Evolutionary conservation across 2,329 filamentous ascomycete species (phyloP), one percentile per base, ranked within the genome.

Genomic region (Pseudogymnoascus sp.): DNA sequence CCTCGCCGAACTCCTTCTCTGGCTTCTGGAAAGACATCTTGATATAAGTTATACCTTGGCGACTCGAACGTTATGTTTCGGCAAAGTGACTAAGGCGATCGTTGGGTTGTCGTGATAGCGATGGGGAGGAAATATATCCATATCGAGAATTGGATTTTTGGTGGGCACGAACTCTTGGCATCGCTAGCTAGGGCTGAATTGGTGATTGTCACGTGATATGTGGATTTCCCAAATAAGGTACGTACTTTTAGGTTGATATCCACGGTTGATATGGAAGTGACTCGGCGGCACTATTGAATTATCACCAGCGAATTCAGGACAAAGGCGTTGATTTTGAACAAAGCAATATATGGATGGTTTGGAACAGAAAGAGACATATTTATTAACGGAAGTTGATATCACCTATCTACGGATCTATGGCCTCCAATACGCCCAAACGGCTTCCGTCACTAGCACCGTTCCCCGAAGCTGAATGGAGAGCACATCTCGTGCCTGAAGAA

Each of bases 1-100:
- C 88, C 79, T 96, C 93, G 82, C 71, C 89, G 80, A 91, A 89
- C 75, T 93, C 89, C 87, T 97, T 96, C 81, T 96, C 93, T 77
- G 84, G 82, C 88, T 97, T 96, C 81, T 96, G 85, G 88, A 90
- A 95, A 81, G 91, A 95, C 91, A 96, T 96, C 70, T 81, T 89
- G 80, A 75, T 66, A 66, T 67, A 67, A 64, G 67, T 64, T 66
- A 62, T 59, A 73, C 85, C 87, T 85, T 90, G 89, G 91, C 84
- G 89, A 92, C 89, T 90, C 89, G 88, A 89, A 89, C 85, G 82
- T 77, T 72, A 75, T 77, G 84, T 87, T 85, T 81, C 88, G 87
- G 88, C 87, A 89, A 90, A 83, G 88, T 91, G 88, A 90, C 89
- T 87, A 89, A 83, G 84, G 82, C 71, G 67, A 67, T 61, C 62